Evolutionary conservation across 768 basidiomycete species (phyloP).

Genomic region (Phallus indusiatus): DNA sequence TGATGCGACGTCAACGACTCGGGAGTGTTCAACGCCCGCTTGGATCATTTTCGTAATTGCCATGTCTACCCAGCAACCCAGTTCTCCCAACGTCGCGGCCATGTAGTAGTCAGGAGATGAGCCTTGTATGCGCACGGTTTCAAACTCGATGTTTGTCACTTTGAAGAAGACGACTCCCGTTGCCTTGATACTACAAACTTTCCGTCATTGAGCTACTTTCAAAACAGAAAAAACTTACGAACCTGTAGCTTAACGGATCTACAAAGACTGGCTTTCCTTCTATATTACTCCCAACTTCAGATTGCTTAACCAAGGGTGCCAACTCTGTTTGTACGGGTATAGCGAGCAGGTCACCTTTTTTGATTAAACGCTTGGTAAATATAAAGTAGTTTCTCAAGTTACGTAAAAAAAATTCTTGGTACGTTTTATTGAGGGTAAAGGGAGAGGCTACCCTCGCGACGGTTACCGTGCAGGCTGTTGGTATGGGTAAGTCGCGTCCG

Average conservation of each 20-base stretch:
- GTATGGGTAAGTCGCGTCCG: slow-evolving; percentile 50
- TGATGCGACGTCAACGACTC: slow-evolving; percentile 41
- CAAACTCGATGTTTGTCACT: slow-evolving; percentile 68
- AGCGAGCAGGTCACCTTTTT: slow-evolving; percentile 65
- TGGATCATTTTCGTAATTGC: slow-evolving; percentile 67
- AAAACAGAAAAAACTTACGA: neutral
- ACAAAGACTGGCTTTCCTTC: slow-evolving; percentile 14
- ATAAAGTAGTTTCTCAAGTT: slow-evolving; percentile 60
- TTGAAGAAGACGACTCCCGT: slow-evolving; percentile 59
- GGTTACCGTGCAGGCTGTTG: slow-evolving; percentile 58
- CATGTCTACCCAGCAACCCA: slow-evolving; percentile 82
- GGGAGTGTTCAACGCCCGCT: slow-evolving; percentile 62
- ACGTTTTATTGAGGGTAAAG: slow-evolving; percentile 50
- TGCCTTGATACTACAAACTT: neutral
- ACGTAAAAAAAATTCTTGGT: slow-evolving; percentile 51
- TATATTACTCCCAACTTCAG: slow-evolving; percentile 16
- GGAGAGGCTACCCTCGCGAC: slow-evolving; percentile 78
- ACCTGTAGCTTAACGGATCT: neutral
- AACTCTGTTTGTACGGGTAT: slow-evolving; percentile 51
- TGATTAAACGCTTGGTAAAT: slow-evolving; percentile 43
- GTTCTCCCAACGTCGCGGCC: slow-evolving; percentile 50
- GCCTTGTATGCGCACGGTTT: slow-evolving; percentile 33
- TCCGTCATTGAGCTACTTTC: neutral
- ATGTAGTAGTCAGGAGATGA: slow-evolving; percentile 38
- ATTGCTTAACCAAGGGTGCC: slow-evolving; percentile 15